These are phyloP conservation scores for Ogataea neopini DNA, from an alignment of 805 yeast genomes.

Conservation along the genomic window DNA sequence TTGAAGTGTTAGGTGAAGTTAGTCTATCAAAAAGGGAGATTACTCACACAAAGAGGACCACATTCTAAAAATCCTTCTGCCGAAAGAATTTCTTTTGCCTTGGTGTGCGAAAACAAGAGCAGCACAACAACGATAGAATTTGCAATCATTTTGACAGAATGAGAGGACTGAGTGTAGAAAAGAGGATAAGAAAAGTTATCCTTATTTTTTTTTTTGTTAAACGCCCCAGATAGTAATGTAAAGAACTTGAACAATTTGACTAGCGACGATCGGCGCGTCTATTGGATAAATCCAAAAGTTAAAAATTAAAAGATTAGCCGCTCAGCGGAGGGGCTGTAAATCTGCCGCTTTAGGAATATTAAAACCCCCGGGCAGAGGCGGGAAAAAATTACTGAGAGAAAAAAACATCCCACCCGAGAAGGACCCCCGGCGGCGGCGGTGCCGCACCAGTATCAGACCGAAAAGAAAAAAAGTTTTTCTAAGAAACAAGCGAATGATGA, in stretches of 20 bases:
- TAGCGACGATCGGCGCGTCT: not conserved
- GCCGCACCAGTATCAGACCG: not conserved
- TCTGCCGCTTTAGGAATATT: not conserved
- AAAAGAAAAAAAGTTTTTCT: conserved; percentile 5
- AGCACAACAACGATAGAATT: not conserved
- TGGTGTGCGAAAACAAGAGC: not conserved
- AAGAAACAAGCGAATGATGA: conserved; percentile 10
- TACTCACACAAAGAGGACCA: conserved; percentile 28
- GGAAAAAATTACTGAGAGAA: not conserved
- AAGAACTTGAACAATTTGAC: not conserved
- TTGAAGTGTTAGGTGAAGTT: not conserved
- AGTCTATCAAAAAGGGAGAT: not conserved
- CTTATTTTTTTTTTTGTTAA: not conserved
- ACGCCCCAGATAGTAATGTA: not conserved
- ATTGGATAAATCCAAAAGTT: not conserved
- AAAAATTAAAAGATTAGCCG: not conserved
- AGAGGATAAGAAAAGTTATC: not conserved
- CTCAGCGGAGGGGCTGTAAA: not conserved
- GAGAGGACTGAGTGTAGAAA: not conserved
- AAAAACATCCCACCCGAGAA: not conserved
- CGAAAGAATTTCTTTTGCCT: conserved; percentile 13
- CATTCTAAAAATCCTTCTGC: conserved; percentile 23
- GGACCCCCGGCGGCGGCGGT: conserved; percentile 1
- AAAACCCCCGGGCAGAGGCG: conserved; percentile 1
- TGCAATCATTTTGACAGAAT: not conserved